Percentiles rank a stretch among this genome's conserved stretches.
Evolutionary conservation across 768 basidiomycete species (phyloP).

Genomic region (Termitomyces sp.): DNA sequence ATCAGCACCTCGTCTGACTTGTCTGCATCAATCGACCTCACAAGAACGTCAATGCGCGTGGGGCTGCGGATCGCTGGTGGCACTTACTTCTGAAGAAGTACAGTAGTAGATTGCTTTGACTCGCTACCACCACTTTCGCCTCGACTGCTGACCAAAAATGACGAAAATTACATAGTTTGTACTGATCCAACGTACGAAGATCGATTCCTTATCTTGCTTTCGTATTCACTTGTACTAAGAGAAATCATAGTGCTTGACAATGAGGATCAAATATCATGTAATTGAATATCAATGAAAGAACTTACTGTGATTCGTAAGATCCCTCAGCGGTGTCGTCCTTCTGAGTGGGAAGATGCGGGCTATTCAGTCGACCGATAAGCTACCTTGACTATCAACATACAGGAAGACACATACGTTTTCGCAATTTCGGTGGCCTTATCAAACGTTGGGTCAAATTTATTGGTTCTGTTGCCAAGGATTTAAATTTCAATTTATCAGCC

Average conservation of each 20-base stretch:
- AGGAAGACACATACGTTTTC: background rate
- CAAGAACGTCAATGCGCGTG: background rate
- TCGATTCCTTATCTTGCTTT: background rate
- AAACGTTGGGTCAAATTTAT: background rate
- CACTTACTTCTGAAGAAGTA: background rate
- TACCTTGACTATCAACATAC: background rate
- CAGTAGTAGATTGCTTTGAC: background rate
- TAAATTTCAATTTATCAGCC: background rate
- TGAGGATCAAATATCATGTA: background rate
- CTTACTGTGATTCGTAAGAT: background rate
- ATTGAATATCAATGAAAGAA: background rate
- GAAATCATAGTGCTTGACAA: background rate
- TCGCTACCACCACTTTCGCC: background rate
- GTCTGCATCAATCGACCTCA: background rate
- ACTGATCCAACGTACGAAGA: background rate
- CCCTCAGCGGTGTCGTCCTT: background rate
- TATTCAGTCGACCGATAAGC: background rate
- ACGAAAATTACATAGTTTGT: background rate
- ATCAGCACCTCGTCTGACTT: background rate
- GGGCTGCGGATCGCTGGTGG: too few species aligned
- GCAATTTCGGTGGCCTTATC: background rate
- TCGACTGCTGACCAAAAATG: background rate
- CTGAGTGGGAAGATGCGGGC: background rate
- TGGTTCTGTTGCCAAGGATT: background rate
- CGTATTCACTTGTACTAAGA: background rate